Conservation (phyloP, 2,329 filamentous ascomycete species). For the Ceratocystis smalleyi region DNA sequence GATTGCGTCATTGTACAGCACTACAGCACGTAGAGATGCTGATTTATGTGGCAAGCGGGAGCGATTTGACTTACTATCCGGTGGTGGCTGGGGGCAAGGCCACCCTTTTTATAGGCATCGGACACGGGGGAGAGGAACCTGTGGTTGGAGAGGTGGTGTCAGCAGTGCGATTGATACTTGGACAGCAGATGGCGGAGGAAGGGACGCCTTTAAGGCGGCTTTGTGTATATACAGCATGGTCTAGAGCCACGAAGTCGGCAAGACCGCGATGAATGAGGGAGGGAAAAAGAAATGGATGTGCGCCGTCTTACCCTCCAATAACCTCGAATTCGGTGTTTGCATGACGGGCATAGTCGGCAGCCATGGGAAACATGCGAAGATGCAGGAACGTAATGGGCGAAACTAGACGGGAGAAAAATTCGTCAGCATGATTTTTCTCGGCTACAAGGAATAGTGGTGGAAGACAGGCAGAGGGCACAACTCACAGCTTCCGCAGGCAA, state of each 20-base stretch:
- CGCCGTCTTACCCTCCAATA: constrained; percentile 52
- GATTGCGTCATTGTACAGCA: constrained; percentile 11
- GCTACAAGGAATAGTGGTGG: not conserved
- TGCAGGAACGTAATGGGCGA: constrained; percentile 63
- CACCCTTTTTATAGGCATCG: constrained; percentile 27
- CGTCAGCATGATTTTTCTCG: not conserved
- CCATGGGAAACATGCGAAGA: constrained; percentile 79
- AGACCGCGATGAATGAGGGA: no score
- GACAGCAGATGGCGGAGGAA: not conserved
- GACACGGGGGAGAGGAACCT: constrained; percentile 23
- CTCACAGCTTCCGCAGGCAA: constrained; percentile 49
- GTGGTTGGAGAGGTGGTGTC: constrained; percentile 23
- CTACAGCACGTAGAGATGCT: not conserved
- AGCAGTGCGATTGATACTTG: not conserved
- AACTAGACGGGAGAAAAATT: constrained; percentile 25
- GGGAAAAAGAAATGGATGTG: not conserved
- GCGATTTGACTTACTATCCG: constrained; percentile 20
- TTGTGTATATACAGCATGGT: no score
- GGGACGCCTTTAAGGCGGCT: not conserved
- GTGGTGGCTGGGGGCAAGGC: constrained; percentile 26
- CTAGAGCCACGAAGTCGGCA: no score
- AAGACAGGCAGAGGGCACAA: not conserved
- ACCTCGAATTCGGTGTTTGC: constrained; percentile 52
- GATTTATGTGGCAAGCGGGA: not conserved
- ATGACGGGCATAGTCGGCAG: constrained; percentile 54